Base-by-base conservation (phyloP, 2,329 filamentous ascomycete genomes). In the Teratosphaeria pseudoeucalypti region DNA sequence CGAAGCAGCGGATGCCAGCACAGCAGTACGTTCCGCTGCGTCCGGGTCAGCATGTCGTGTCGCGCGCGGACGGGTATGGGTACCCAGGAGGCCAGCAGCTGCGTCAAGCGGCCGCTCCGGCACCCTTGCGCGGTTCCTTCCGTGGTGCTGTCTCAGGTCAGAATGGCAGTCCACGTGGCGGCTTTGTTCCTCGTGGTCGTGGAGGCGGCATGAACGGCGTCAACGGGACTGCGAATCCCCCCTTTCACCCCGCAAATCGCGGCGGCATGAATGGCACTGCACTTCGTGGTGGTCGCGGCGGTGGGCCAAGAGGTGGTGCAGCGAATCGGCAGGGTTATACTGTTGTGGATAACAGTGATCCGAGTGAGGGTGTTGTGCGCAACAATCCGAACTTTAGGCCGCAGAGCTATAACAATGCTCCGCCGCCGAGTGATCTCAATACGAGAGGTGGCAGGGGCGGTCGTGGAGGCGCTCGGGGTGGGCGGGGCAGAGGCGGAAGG, bases 371-470 rank as follows among this genome's bases (percentile, higher is more conserved):
- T n/a, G 73, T 85, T 2, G 68, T 84, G 16, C 70, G 75, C 58
- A 78, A 81, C 66, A 84, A 84, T 67, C 80, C 79, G 1, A 76
- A 78, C 56, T 85, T 85, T 73, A 75, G 76, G 32, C 80, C 82
- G 4, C 79, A 81, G 63, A 77, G 74, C 67, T 82, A 82, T 66
- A 72, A 72, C 47, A 77, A 77, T 58, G 80, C 82, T 6, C 80
- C 81, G 6, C 86, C 86, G 26, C 86, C 86, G 1, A 72, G 81
- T 1, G 79, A 71, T 52, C 73, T 88, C 12, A 79, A 86, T 29
- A 65, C 65, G 9, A 61, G 67, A 55, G 65, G 67, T 39, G 60
- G 63, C 32, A 62, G 64, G 32, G 58, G 63, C 16, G 61, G 65
- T 23, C 57, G 62, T 14, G 63, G 67, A 26, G 61, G 68, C 11